These are phyloP conservation scores for Anthracocystis walkeri DNA, from an alignment of 1,284 basidiomycete genomes.

Conservation along the genomic window DNA sequence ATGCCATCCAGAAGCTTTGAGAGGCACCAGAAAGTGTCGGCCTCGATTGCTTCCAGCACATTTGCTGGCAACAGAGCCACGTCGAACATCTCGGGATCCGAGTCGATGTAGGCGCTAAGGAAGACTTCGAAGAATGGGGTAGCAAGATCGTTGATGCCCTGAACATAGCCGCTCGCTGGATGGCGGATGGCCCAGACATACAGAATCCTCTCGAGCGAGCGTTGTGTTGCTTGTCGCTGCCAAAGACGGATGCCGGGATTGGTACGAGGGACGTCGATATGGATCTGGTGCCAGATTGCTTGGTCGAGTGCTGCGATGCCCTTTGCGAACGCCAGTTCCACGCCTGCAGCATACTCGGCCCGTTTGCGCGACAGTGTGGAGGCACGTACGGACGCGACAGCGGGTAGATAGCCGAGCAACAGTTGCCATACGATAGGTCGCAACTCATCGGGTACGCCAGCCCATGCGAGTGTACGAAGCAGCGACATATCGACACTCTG, in stretches of 20 bases:
- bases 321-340: conserved; percentile 88
- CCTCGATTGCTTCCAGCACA: conserved; percentile 65
- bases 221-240: conserved; percentile 67
- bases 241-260: conserved; percentile 67
- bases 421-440: conserved; percentile 94
- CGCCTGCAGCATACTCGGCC: conserved; percentile 88
- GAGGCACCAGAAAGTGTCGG: conserved; percentile 69
- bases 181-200: conserved; percentile 69
- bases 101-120: conserved; percentile 64
- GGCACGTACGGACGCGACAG: conserved; percentile 81
- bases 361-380: conserved; percentile 87
- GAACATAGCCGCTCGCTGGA: conserved; percentile 68
- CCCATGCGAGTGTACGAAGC: conserved; percentile 92
- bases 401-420: conserved; percentile 86
- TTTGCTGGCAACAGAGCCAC: conserved; percentile 55
- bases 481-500: conserved; percentile 73
- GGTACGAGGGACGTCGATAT: conserved; percentile 68
- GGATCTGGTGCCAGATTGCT: conserved; percentile 68
- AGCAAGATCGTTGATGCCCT: conserved; percentile 69
- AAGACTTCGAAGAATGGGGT: conserved; percentile 69
- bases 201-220: conserved; percentile 66
- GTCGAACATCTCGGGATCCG: conserved; percentile 64
- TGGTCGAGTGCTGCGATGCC: conserved; percentile 70
- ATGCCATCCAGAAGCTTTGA: conserved; percentile 68
- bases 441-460: conserved; percentile 87